phyloP scores from a whole-genome alignment of 2,329 filamentous ascomycete genomes.

The Podosphaera aphanis region DNA sequence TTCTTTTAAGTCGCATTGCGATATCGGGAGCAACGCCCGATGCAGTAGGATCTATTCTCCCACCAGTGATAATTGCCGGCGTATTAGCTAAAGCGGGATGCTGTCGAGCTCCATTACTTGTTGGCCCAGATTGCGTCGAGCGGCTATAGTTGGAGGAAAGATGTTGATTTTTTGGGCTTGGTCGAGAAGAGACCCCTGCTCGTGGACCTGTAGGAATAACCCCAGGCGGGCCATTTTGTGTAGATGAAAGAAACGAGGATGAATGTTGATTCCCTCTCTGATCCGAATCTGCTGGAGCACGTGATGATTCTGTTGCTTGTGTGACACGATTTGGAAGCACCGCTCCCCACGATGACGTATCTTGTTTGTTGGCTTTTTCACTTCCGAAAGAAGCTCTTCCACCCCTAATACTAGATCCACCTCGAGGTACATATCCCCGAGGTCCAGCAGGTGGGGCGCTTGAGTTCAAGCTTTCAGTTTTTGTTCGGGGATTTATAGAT shows the following conservation, averaged over 20 bases:
- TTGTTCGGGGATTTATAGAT: not conserved
- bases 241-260: slow-evolving; percentile 12
- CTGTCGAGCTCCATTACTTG: slow-evolving; percentile 10
- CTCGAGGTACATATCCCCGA: slow-evolving; percentile 14
- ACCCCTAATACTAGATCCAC: slow-evolving; percentile 11
- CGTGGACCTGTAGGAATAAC: slow-evolving; percentile 14
- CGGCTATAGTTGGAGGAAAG: slow-evolving; percentile 9
- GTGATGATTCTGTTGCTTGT: not conserved
- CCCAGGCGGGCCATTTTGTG: slow-evolving; percentile 13
- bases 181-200: slow-evolving; percentile 11
- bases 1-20: slow-evolving; percentile 12
- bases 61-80: slow-evolving; percentile 14
- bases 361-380: slow-evolving; percentile 11
- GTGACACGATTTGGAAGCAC: slow-evolving; percentile 8
- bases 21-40: slow-evolving; percentile 13
- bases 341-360: slow-evolving; percentile 12
- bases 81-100: slow-evolving; percentile 16
- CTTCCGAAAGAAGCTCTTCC: slow-evolving; percentile 13
- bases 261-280: slow-evolving; percentile 7
- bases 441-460: slow-evolving; percentile 15
- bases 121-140: slow-evolving; percentile 2
- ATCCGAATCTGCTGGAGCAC: not conserved
- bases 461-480: slow-evolving; percentile 6
- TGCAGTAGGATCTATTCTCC: slow-evolving; percentile 14
- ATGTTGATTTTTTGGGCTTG: slow-evolving; percentile 7